phyloP scores from a whole-genome alignment of 331 rosid species.

The Saraca asoca region DNA sequence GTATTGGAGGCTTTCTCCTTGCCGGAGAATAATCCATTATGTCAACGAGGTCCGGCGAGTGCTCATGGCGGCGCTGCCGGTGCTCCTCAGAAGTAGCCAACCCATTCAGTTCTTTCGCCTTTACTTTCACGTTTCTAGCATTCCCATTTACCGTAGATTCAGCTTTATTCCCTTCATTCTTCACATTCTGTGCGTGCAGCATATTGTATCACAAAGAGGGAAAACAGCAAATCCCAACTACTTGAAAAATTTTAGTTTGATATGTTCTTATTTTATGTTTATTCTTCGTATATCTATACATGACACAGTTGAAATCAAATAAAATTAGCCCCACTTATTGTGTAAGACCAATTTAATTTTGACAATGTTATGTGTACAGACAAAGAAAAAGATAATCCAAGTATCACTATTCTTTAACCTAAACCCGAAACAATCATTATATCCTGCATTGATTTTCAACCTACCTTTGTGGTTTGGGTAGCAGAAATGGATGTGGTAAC shows the following conservation, averaged over 20 bases:
- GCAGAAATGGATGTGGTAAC: conserved; percentile 47
- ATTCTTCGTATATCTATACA: too few species aligned
- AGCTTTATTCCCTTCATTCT: conserved; percentile 39
- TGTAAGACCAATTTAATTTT: too few species aligned
- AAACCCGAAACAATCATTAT: background rate
- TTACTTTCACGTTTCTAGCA: conserved; percentile 19
- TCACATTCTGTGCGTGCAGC: conserved; percentile 49
- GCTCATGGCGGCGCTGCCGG: conserved; percentile 32
- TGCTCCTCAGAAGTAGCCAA: too few species aligned
- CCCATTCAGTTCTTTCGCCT: conserved; percentile 31
- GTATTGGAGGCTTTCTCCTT: conserved; percentile 80
- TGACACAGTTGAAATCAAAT: too few species aligned
- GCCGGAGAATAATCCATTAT: conserved; percentile 92
- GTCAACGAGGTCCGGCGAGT: conserved; percentile 47
- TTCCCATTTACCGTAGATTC: conserved; percentile 26
- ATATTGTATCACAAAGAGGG: conserved; percentile 16
- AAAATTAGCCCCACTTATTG: too few species aligned
- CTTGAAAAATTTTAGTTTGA: background rate
- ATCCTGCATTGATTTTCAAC: conserved; percentile 28
- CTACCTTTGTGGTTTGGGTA: conserved; percentile 59
- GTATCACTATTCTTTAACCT: too few species aligned
- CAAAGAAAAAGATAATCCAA: too few species aligned
- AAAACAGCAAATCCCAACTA: too few species aligned
- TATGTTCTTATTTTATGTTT: too few species aligned
- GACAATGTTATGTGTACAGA: too few species aligned